Conservation (phyloP, 495 filamentous ascomycete species). For the Parmelia sp. region DNA sequence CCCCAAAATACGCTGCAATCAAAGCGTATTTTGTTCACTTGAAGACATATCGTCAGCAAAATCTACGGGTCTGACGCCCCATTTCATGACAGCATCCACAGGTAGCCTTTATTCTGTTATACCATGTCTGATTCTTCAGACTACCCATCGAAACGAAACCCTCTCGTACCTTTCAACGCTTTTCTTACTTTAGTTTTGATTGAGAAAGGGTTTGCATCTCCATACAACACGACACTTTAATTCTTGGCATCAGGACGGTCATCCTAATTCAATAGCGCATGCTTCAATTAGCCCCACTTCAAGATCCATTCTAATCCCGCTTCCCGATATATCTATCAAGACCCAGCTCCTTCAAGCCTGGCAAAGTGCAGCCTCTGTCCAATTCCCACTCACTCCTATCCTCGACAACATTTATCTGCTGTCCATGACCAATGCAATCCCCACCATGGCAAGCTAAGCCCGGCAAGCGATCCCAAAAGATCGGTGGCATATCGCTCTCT, state of each 20-base stretch:
- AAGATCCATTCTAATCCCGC: background rate
- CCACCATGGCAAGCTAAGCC: background rate
- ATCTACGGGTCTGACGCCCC: background rate
- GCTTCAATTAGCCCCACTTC: background rate
- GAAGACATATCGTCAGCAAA: background rate
- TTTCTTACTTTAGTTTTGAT: too few species aligned
- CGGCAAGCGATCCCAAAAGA: background rate
- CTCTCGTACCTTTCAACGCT: too few species aligned
- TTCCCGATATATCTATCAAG: background rate
- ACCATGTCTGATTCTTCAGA: background rate
- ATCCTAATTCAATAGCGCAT: background rate
- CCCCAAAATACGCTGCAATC: background rate
- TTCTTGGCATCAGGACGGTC: background rate
- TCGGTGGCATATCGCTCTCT: background rate
- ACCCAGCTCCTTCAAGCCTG: slow-evolving; percentile 1
- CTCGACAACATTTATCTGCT: background rate
- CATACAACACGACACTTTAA: background rate
- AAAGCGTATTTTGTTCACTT: background rate
- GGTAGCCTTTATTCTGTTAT: background rate
- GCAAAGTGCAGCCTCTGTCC: background rate
- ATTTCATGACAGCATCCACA: background rate
- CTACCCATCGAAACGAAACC: background rate
- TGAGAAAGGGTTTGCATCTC: too few species aligned
- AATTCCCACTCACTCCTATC: background rate
- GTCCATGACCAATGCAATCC: background rate